Evolutionary conservation across 768 basidiomycete species (phyloP).

Genomic region (Arthromyces matolae): DNA sequence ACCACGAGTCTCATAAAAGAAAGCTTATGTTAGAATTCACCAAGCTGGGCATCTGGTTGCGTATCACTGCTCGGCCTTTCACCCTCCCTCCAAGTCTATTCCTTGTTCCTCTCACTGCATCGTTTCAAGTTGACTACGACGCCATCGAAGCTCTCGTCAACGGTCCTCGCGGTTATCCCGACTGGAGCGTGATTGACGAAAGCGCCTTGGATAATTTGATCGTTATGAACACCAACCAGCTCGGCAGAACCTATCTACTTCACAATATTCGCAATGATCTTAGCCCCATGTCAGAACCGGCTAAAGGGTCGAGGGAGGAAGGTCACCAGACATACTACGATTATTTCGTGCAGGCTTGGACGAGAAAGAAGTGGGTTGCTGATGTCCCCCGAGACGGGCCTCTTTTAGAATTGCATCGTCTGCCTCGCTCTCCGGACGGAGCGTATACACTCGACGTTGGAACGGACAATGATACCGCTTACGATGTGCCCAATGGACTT

Average conservation of each 20-base stretch:
- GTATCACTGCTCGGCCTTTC: constrained; percentile 57
- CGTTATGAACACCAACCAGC: constrained; percentile 51
- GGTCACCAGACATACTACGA: constrained; percentile 51
- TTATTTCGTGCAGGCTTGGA: constrained; percentile 56
- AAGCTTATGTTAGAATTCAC: constrained; percentile 64
- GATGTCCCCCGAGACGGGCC: constrained; percentile 54
- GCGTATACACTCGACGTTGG: constrained; percentile 29
- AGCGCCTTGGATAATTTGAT: constrained; percentile 47
- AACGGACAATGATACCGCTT: not conserved
- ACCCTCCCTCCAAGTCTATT: constrained; percentile 51
- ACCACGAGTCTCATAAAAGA: constrained; percentile 45
- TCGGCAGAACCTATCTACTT: constrained; percentile 54
- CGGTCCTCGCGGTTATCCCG: constrained; percentile 44
- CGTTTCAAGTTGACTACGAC: constrained; percentile 52
- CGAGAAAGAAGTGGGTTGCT: constrained; percentile 39
- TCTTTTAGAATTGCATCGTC: constrained; percentile 50
- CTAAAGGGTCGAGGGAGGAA: constrained; percentile 46
- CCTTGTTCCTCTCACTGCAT: constrained; percentile 58
- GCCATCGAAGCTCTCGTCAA: constrained; percentile 48
- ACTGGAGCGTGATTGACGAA: constrained; percentile 55
- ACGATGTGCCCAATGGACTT: constrained; percentile 20
- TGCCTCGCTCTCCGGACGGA: constrained; percentile 40
- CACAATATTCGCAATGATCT: constrained; percentile 61
- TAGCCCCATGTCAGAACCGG: constrained; percentile 58
- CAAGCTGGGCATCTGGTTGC: constrained; percentile 54